These are phyloP conservation scores for Emergomyces pasteurianus DNA, from an alignment of 2,329 filamentous ascomycete genomes.

Conservation along the genomic window DNA sequence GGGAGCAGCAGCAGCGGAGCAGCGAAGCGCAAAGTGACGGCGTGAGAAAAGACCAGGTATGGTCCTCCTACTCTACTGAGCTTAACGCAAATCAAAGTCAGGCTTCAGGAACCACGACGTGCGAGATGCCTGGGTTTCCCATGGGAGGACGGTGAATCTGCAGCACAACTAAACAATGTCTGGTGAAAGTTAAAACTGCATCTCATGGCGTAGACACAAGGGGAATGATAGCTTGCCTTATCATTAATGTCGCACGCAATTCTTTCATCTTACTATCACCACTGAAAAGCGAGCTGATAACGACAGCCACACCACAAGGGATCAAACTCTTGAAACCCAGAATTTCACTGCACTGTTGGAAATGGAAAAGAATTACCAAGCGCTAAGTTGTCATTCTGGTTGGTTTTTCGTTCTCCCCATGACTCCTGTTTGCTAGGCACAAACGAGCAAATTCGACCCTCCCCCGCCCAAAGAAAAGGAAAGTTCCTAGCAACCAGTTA, in stretches of 20 bases:
- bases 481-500: background rate
- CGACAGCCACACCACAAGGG: background rate
- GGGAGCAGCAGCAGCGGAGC: background rate
- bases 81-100: background rate
- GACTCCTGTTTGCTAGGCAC: background rate
- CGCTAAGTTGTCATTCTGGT: background rate
- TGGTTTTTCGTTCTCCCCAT: background rate
- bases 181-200: background rate
- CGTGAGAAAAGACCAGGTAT: conserved; percentile 2
- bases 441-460: background rate
- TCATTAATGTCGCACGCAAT: background rate
- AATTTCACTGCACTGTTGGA: background rate
- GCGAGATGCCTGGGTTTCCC: conserved; percentile 4
- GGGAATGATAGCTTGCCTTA: background rate
- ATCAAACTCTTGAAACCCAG: background rate
- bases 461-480: background rate
- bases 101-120: background rate
- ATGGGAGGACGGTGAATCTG: conserved; percentile 1
- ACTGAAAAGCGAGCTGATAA: background rate
- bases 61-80: conserved; percentile 1
- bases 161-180: background rate
- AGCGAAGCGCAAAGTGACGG: background rate
- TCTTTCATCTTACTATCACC: background rate
- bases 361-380: background rate
- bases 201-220: background rate